Evolutionary conservation across 345 rosid genomes (phyloP), one percentile per base, ranked within the genome.

Genomic region (Pseudoturritis turrita): DNA sequence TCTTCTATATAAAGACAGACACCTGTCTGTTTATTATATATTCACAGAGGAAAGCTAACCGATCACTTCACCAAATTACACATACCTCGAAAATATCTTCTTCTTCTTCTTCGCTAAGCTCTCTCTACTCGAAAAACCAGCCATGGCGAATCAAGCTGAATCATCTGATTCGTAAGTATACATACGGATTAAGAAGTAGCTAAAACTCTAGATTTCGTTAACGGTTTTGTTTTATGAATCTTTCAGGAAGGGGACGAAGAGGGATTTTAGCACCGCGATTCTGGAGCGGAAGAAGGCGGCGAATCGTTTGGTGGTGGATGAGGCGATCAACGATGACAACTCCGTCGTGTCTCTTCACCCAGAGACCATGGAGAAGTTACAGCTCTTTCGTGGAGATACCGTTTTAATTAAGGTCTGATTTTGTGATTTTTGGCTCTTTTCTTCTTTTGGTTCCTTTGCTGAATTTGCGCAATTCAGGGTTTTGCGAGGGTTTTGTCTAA

Each of bases 301-400:
- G 17, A 87, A 87, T 70, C 85, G 96, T 53, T 81, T 87, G 44
- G 57, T 89, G 17, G 92, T 85, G 5, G 92, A 89, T 35, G 96
- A 89, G 47, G 85, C 96, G 3, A 62, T 82, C 64, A 84, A 87
- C 80, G 90, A 89, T 70, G 90, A 89, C 15, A 89, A 89, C 85
- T 87, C 92, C 37, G 88, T 89, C 57, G 88, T 89, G 4, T 65
- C 84, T 21, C 71, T 89, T 10, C 85, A 87, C 58, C 90, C 89
- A 4, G 88, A 80, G 2, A 87, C 92, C 3, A 89, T 89, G 91
- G 96, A 89, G 83, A 89, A 85, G 77, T 76, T 89, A 52, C 96
- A 89, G 54, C 83, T 89, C 31, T 89, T 89, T 62, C 84, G 91
- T 23, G 92, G 96, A 7, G 89, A 89, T 62, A 89, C 96, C 33